phyloP scores from a whole-genome alignment of 139 green algal species.

The Micractinium conductrix region DNA sequence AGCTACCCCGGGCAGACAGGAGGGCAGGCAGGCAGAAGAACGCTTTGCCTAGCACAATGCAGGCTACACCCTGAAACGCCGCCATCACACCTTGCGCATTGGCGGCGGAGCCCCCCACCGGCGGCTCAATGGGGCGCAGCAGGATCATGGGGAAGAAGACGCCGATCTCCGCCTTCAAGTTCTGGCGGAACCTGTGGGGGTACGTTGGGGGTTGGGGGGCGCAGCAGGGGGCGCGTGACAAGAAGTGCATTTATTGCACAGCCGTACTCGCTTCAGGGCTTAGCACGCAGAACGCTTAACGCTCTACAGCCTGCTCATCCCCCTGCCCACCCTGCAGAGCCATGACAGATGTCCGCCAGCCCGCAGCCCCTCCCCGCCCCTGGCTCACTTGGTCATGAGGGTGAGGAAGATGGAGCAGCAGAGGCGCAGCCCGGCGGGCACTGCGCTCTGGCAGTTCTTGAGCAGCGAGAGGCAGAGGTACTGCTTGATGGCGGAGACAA shows the following conservation, averaged over 20 bases:
- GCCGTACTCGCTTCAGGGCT: too few relatives aligned
- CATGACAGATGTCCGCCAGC: too few relatives aligned
- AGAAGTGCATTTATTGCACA: too few relatives aligned
- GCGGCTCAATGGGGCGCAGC: slow-evolving; percentile 85
- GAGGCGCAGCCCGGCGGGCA: slow-evolving; percentile 67
- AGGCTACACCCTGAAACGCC: not conserved
- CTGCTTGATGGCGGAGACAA: slow-evolving; percentile 90
- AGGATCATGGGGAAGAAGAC: slow-evolving; percentile 99
- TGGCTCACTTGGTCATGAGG: slow-evolving; percentile 77
- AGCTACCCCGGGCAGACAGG: not conserved
- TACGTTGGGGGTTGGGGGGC: too few relatives aligned
- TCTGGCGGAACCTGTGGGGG: slow-evolving; percentile 86
- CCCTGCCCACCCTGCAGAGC: too few relatives aligned
- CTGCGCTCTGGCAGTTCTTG: slow-evolving; percentile 84
- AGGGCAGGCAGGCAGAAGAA: not conserved
- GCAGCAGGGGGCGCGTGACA: too few relatives aligned
- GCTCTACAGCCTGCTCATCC: too few relatives aligned
- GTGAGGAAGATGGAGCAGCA: slow-evolving; percentile 93
- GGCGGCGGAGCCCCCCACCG: slow-evolving; percentile 8
- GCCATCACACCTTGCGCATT: slow-evolving; percentile 22
- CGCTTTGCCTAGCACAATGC: not conserved
- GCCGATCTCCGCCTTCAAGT: slow-evolving; percentile 93
- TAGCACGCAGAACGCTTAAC: too few relatives aligned
- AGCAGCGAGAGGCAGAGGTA: slow-evolving; percentile 96
- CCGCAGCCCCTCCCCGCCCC: too few relatives aligned